Conservation (phyloP, 2,329 filamentous ascomycete genomes). For the Colletotrichum scovillei region DNA sequence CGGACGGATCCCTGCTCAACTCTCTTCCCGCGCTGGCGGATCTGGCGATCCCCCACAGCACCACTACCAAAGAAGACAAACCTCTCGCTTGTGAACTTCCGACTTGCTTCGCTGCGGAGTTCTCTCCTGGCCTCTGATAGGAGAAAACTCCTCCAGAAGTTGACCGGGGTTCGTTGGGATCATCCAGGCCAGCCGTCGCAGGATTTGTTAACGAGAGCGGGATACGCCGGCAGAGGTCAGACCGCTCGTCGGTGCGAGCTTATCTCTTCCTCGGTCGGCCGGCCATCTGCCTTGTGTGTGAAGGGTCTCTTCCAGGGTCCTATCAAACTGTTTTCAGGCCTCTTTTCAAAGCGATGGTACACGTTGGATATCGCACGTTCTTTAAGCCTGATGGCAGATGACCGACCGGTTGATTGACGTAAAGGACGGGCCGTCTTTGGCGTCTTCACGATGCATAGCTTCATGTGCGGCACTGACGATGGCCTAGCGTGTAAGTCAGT, state of each 20-base stretch:
- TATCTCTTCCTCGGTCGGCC: background rate
- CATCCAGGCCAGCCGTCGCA: background rate
- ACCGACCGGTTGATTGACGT: background rate
- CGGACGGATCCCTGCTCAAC: constrained; percentile 33
- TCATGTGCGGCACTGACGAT: background rate
- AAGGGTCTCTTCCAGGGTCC: constrained; percentile 27
- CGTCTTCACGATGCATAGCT: background rate
- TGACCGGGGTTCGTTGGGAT: background rate
- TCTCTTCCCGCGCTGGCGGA: constrained; percentile 13
- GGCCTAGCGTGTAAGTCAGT: background rate
- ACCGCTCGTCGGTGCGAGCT: constrained; percentile 15
- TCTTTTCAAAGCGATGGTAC: background rate
- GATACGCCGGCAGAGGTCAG: background rate
- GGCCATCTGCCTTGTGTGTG: constrained; percentile 3
- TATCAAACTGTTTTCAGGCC: background rate
- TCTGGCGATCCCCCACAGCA: constrained; percentile 21
- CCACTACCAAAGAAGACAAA: background rate
- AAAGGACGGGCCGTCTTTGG: constrained; percentile 1
- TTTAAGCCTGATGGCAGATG: background rate
- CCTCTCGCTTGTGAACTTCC: background rate
- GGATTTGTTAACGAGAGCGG: background rate
- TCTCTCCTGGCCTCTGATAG: background rate
- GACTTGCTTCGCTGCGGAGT: background rate
- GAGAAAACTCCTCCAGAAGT: background rate
- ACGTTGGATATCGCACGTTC: constrained; percentile 13